Evolutionary conservation across 257 asterid species (phyloP), one percentile per base, ranked within the genome.

Genomic region (Fraxinus americana): DNA sequence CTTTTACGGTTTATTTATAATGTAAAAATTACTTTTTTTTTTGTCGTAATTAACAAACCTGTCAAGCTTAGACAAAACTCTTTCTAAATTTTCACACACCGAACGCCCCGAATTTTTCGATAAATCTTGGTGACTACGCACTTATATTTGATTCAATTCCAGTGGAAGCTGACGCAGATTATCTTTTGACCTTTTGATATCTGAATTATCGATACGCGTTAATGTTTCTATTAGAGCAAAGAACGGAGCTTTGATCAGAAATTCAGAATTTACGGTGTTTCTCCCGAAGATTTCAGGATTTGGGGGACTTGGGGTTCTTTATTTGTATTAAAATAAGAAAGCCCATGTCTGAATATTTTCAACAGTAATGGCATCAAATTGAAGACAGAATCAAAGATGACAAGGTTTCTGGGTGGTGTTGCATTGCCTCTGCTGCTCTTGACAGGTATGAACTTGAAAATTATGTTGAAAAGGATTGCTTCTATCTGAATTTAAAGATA

Each of bases 351-450:
- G 12, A 52, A 80, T 63, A 63, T n/a, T 25, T 63, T 10, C 19
- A 27, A 27, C n/a, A 43, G 63, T 41, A 72, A 80, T 83, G 90
- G 70, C 82, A 73, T 79, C 83, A 86, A 78, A 84, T 75, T 82
- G 85, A 82, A 45, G 85, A 86, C 63, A 45, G 75, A 73, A 75
- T 77, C 67, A 57, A 80, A 52, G 43, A 92, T 92, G 97, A 91
- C 88, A 50, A 86, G 85, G 70, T 84, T 92, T 86, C 77, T 91
- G 76, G 89, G 85, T 45, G 91, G 91, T 41, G 84, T 90, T 89
- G 88, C 88, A 65, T 84, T 92, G 92, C 97, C 97, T 41, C 72
- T 77, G 87, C 92, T 92, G 85, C 94, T 92, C 4, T 76, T 92
- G 75, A 57, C 86, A 84, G 97, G 97, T 90, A 85, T 35, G 36